Conservation (phyloP, 345 rosid genomes). For the Firmiana major region DNA sequence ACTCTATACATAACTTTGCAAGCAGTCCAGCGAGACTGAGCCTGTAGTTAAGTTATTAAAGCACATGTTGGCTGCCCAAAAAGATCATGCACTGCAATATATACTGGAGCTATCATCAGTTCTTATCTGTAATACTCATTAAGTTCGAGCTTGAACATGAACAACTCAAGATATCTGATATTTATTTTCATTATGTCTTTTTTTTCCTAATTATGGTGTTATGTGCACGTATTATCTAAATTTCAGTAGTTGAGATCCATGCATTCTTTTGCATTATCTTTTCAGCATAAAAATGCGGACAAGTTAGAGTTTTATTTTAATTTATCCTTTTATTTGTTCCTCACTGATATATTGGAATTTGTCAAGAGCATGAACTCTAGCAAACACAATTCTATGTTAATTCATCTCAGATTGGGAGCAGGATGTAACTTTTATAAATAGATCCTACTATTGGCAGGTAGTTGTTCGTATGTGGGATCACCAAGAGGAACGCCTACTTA, state of each 20-base stretch:
- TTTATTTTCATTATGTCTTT: neutral
- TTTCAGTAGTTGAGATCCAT: neutral
- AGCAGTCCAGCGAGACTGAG: no score
- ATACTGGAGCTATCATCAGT: no score
- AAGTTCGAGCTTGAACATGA: no score
- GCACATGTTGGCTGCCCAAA: no score
- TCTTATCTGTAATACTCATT: no score
- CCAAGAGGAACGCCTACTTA: no score
- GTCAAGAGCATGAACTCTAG: neutral
- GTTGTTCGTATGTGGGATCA: slow-evolving; percentile 65
- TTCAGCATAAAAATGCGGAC: neutral
- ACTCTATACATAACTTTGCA: no score
- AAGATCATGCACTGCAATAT: no score
- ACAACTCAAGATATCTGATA: neutral
- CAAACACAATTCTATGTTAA: neutral
- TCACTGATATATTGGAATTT: neutral
- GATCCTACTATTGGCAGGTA: slow-evolving; percentile 56
- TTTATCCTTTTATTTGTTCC: neutral
- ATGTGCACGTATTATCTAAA: neutral
- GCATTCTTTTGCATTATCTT: neutral
- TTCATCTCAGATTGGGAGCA: neutral
- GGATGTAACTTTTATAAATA: slow-evolving; percentile 9
- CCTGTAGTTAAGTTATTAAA: no score
- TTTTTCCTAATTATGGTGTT: neutral
- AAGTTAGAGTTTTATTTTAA: neutral